Evolutionary conservation across 1,284 basidiomycete genomes (phyloP), one percentile per base, ranked within the genome.

Genomic region (Uromyces viciae-fabae): DNA sequence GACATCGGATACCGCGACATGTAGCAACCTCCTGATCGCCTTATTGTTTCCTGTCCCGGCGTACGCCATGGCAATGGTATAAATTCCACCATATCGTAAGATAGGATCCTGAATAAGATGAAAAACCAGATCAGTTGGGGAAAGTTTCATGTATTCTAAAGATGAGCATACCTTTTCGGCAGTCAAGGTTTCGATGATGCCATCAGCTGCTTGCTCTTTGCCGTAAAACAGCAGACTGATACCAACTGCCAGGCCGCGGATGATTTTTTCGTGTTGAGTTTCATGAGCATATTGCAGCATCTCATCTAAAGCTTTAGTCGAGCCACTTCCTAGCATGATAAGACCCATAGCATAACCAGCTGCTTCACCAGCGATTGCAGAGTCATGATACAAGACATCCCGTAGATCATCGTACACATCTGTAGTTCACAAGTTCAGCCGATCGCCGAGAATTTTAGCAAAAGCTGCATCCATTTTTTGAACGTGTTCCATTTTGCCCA

Each of bases 241-340:
- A 56, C 95, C 95, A 83, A 98, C 89, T 17, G 94, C 93, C 82
- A 98, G 89, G 84, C 94, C 94, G 74, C 95, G 91, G 82, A 98
- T 97, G 84, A 98, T 98, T 88, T 98, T 98, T 88, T 98, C 95
- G 85, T 98, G 95, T 84, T 95, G 94, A 0, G 95, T 98, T 85
- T 98, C 95, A 82, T 92, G 90, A 31, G 95, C 94, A 85, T 98
- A 98, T 64, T 91, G 90, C 78, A 97, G 88, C 94, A 97, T 98
- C 87, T 98, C 95, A 33, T 93, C 91, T 31, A 94, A 90, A 71
- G 91, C 90, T 56, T 90, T 91, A 62, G 89, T 88, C 76, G 91
- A 91, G 22, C 91, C 94, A 5, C 93, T 94, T 33, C 94, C 95
- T 19, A 98, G 89, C 95, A 97, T 97, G 85, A 97, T 90, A 75